Evolutionary conservation across 106 monocot genomes (phyloP).

Genomic region (Dendrobium officinale): DNA sequence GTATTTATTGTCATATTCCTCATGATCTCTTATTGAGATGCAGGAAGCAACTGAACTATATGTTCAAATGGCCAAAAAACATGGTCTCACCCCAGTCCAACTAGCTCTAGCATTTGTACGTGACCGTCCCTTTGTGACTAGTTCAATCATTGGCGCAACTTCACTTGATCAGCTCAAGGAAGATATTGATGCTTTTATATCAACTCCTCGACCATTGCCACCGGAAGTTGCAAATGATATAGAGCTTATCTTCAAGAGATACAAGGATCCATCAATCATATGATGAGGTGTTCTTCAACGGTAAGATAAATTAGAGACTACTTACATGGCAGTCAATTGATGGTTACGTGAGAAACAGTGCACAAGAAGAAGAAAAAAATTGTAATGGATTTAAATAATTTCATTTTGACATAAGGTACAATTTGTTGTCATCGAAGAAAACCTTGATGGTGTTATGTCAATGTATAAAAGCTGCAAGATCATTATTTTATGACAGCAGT

Average conservation of each 20-base stretch:
- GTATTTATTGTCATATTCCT: background rate
- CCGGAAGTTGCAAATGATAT: conserved; percentile 55
- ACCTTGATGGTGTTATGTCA: too few relatives aligned
- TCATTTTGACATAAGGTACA: too few relatives aligned
- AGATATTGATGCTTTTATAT: conserved; percentile 68
- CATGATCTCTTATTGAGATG: conserved; percentile 8
- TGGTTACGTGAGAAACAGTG: too few relatives aligned
- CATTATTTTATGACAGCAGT: too few relatives aligned
- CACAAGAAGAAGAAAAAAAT: too few relatives aligned
- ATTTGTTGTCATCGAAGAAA: too few relatives aligned
- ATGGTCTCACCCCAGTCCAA: conserved; percentile 78
- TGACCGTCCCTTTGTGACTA: conserved; percentile 64
- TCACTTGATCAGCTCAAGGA: conserved; percentile 83
- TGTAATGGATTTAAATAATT: too few relatives aligned
- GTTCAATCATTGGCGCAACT: conserved; percentile 85
- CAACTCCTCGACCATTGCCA: conserved; percentile 53
- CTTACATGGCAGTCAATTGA: too few relatives aligned
- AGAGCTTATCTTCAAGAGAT: conserved; percentile 65
- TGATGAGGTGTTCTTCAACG: conserved; percentile 12
- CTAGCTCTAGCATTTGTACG: conserved; percentile 86
- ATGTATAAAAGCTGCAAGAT: too few relatives aligned
- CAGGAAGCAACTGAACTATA: conserved; percentile 77
- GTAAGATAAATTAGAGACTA: background rate
- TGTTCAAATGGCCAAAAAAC: conserved; percentile 50
- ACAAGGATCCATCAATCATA: conserved; percentile 66